A percentile compares a stretch with the other conserved stretches of the same genome.
Evolutionary conservation across 1,284 basidiomycete species (phyloP).

Genomic region (Phylloboletellus chloephorus): DNA sequence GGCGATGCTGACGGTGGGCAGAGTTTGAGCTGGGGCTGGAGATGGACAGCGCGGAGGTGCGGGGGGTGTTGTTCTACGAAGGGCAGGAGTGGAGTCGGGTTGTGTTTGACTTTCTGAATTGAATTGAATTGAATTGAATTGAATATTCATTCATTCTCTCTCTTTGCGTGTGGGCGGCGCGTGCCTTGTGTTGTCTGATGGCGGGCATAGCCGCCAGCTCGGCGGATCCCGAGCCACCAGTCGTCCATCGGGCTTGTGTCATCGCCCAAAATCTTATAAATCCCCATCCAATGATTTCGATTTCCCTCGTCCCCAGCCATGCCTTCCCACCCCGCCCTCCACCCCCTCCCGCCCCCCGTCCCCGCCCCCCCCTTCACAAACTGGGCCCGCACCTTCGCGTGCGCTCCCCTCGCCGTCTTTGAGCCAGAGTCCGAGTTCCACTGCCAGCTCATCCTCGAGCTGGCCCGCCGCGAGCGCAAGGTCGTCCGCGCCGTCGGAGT

Average conservation of each 20-base stretch:
- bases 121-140: constrained; percentile 11
- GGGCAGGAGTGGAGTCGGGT: constrained; percentile 72
- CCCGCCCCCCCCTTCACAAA: constrained; percentile 53
- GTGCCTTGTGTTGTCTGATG: neutral
- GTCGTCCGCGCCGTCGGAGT: constrained; percentile 81
- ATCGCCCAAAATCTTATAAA: constrained; percentile 32
- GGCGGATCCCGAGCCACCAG: constrained; percentile 10
- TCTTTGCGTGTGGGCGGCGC: too few species aligned
- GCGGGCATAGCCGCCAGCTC: constrained; percentile 12
- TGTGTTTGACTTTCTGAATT: constrained; percentile 52
- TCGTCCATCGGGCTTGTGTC: constrained; percentile 12
- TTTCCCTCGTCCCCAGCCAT: too few species aligned
- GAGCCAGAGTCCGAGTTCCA: constrained; percentile 70
- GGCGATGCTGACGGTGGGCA: constrained; percentile 23
- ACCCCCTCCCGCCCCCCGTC: constrained; percentile 46
- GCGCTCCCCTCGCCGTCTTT: constrained; percentile 66
- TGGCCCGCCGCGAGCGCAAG: constrained; percentile 70
- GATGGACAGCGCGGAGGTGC: constrained; percentile 75
- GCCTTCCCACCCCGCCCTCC: constrained; percentile 32
- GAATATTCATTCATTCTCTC: too few species aligned
- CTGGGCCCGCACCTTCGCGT: constrained; percentile 67
- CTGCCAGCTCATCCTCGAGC: constrained; percentile 76
- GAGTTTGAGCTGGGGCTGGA: constrained; percentile 79
- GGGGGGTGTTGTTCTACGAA: constrained; percentile 67
- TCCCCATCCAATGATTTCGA: constrained; percentile 23